Evolutionary conservation across 306 rosid genomes (phyloP), one percentile per base, ranked within the genome.

Genomic region (Trichosanthes cucumerina): DNA sequence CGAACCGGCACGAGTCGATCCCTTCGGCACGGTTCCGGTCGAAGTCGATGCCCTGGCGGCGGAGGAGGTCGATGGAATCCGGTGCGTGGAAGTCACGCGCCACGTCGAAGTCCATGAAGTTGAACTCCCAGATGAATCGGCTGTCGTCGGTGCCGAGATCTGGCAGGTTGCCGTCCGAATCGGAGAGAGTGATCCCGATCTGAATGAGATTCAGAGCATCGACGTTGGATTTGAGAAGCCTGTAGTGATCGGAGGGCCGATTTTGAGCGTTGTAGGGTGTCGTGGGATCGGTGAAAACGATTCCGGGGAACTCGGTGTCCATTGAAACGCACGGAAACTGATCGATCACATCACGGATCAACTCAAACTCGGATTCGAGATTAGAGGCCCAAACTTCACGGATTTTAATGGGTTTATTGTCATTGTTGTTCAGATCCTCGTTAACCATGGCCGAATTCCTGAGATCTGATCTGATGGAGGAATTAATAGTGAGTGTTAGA

Each of bases 251-350:
- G 38, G 88, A 77, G 8, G 94, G 94, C 0, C 63, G 69, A 21
- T 80, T 83, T 9, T 19, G 81, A 2, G 26, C 18, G 21, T 49
- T 10, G 77, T 70, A 57, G 0, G 90, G 85, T 16, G 26, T 58
- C 0, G 64, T 0, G 1, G 83, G 54, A 6, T 83, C 80, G 11
- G 89, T 80, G 50, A 64, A 80, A 4, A 93, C 84, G 0, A 91
- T 49, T 0, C 92, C 96, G 1, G 98, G 96, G 21, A 93, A 93
- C 23, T 93, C 96, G 0, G 98, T 93, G 43, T 93, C 98, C 95
- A 93, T 91, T 18, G 96, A 88, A 28, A 93, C 83, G 81, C 46
- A 83, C 10, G 90, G 89, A 76, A 31, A 89, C 3, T 10, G 26
- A 33, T 87, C 90, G 71, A 93, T 79, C 3, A 84, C 15, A 0